Conservation (phyloP, 2,329 filamentous ascomycete genomes). For the Fonsecaea pedrosoi region DNA sequence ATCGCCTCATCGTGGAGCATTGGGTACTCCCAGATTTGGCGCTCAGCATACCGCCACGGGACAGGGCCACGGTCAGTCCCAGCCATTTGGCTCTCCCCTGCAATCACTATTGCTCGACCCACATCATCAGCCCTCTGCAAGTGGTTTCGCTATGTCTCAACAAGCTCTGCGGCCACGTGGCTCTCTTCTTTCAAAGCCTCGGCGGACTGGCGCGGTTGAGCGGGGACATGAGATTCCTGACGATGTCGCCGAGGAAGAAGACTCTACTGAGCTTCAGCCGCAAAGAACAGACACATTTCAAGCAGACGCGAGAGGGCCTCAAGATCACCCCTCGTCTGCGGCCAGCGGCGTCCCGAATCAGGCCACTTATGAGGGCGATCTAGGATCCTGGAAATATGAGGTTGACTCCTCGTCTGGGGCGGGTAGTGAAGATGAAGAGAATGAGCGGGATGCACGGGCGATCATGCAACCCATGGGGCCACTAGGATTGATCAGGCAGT, state of each 20-base stretch:
- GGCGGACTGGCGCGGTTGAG: slow-evolving; percentile 5
- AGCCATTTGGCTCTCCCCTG: slow-evolving; percentile 47
- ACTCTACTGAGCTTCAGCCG: slow-evolving; percentile 2
- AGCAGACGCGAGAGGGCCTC: slow-evolving; percentile 1
- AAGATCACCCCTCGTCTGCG: not conserved
- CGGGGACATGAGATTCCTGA: slow-evolving; percentile 23
- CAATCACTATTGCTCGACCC: slow-evolving; percentile 56
- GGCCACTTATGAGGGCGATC: slow-evolving; percentile 25
- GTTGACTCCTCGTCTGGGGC: slow-evolving; percentile 44
- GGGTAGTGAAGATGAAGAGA: slow-evolving; percentile 56
- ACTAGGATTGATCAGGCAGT: slow-evolving; percentile 70
- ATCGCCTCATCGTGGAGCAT: slow-evolving; percentile 26
- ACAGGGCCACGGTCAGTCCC: slow-evolving; percentile 31
- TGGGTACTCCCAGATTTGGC: slow-evolving; percentile 30
- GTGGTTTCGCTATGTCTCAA: slow-evolving; percentile 40
- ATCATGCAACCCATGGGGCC: slow-evolving; percentile 61
- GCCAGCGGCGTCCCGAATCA: not conserved
- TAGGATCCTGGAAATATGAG: slow-evolving; percentile 51
- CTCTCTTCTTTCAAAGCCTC: slow-evolving; percentile 12
- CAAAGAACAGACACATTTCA: slow-evolving; percentile 2
- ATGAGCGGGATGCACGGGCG: slow-evolving; percentile 49
- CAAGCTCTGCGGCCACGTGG: slow-evolving; percentile 27
- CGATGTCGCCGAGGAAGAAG: slow-evolving; percentile 31
- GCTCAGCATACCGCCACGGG: slow-evolving; percentile 20
- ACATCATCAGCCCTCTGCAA: slow-evolving; percentile 55